These are phyloP conservation scores for Blumeria graminis DNA, from an alignment of 2,329 filamentous ascomycete species.

Conservation along the genomic window DNA sequence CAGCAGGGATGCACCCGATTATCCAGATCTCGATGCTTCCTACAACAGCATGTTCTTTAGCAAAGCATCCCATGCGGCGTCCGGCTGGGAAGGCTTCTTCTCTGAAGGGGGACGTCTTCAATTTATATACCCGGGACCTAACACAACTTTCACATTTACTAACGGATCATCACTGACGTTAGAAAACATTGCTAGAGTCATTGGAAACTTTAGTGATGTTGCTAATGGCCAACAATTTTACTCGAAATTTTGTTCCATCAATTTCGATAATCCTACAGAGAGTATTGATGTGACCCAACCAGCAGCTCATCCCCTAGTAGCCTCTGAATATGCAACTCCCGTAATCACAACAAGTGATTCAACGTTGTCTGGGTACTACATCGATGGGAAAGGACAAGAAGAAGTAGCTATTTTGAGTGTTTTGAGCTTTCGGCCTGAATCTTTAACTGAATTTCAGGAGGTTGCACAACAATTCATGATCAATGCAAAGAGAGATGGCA, in stretches of 20 bases:
- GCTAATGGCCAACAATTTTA: conserved; percentile 13
- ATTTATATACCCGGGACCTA: conserved; percentile 18
- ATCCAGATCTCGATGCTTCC: conserved; percentile 19
- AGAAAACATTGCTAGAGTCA: conserved; percentile 17
- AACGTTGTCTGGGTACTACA: conserved; percentile 12
- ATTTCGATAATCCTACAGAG: conserved; percentile 1
- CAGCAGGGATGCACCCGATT: conserved; percentile 16
- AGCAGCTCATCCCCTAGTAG: conserved; percentile 1
- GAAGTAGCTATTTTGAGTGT: conserved; percentile 14
- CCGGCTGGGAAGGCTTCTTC: conserved; percentile 16
- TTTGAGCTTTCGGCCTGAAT: conserved; percentile 9
- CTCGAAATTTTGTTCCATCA: conserved; percentile 8
- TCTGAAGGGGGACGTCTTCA: conserved; percentile 15
- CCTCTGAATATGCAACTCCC: conserved; percentile 9
- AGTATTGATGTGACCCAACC: neutral
- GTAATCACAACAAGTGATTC: conserved; percentile 10
- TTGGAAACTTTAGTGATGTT: conserved; percentile 15
- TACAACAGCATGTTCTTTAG: conserved; percentile 21
- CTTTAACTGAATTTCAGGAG: conserved; percentile 11
- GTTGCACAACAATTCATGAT: conserved; percentile 19
- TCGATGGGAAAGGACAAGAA: conserved; percentile 10
- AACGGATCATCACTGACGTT: conserved; percentile 17
- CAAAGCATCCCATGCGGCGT: conserved; percentile 10
- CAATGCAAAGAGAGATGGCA: conserved; percentile 21
- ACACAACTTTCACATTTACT: conserved; percentile 18